These are phyloP conservation scores for Penicillium ucsense DNA, from an alignment of 495 filamentous ascomycete species.

Conservation along the genomic window DNA sequence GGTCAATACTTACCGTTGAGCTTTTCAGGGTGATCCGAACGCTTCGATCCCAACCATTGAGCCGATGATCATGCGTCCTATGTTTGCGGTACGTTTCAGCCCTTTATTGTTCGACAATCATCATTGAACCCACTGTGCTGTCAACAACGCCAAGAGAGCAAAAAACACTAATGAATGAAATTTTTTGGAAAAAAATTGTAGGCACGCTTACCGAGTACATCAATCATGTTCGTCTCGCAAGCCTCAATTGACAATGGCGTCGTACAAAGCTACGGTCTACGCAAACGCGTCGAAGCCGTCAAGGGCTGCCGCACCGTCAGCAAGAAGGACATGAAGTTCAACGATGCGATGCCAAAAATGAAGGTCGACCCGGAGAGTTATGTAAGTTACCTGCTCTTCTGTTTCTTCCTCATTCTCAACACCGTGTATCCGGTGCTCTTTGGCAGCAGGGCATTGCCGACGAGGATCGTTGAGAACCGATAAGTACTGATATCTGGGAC, in stretches of 20 bases:
- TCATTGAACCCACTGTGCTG: not conserved
- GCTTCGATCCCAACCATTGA: conserved; percentile 87
- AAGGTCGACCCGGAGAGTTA: conserved; percentile 90
- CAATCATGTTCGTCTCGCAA: conserved; percentile 77
- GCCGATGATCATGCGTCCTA: conserved; percentile 74
- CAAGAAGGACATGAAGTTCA: conserved; percentile 93
- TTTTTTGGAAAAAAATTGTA: conserved; percentile 2
- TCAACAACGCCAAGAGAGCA: not conserved
- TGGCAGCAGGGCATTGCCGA: too few species aligned
- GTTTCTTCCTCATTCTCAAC: too few species aligned
- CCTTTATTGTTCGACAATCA: not conserved
- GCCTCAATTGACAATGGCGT: conserved; percentile 54
- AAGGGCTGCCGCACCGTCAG: conserved; percentile 67
- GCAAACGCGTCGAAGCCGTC: conserved; percentile 75
- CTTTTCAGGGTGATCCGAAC: conserved; percentile 74
- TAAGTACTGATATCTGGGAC: too few species aligned
- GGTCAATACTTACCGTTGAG: not conserved
- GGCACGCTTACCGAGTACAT: conserved; percentile 57
- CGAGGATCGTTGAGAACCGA: too few species aligned
- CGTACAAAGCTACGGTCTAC: conserved; percentile 61
- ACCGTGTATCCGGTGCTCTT: too few species aligned
- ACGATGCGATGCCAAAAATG: conserved; percentile 83
- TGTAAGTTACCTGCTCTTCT: conserved; percentile 20
- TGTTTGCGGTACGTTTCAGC: conserved; percentile 57
- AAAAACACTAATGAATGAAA: too few species aligned